These are phyloP conservation scores for Aspergillus sp. DNA, from an alignment of 2,329 filamentous ascomycete species.

Conservation along the genomic window DNA sequence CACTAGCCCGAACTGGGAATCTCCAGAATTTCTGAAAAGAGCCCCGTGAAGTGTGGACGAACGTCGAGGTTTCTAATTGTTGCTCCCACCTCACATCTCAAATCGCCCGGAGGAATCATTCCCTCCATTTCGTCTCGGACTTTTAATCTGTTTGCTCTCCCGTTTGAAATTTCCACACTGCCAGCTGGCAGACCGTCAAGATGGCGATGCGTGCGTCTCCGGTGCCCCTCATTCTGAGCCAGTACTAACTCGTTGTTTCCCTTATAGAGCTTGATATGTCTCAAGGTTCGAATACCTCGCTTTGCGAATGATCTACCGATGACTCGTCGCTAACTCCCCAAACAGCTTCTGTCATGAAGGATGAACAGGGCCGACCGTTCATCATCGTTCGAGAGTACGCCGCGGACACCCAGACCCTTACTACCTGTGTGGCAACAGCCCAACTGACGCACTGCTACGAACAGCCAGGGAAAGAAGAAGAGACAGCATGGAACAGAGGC, in stretches of 20 bases:
- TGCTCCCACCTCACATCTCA: conserved; percentile 20
- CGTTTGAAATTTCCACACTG: conserved; percentile 15
- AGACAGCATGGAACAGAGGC: conserved; percentile 94
- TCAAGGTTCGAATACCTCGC: conserved; percentile 36
- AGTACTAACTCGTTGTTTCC: conserved; percentile 26
- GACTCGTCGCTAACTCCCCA: conserved; percentile 20
- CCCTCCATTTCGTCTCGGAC: conserved; percentile 12
- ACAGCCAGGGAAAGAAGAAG: conserved; percentile 94
- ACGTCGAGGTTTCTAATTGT: conserved; percentile 20
- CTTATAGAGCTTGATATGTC: conserved; percentile 48
- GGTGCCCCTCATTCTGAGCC: conserved; percentile 36
- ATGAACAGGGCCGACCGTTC: conserved; percentile 95
- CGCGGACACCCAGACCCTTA: conserved; percentile 11
- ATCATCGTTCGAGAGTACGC: conserved; percentile 96
- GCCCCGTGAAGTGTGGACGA: conserved; percentile 19
- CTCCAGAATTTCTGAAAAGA: conserved; percentile 36
- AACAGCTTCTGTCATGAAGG: conserved; percentile 77
- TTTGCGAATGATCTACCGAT: neutral
- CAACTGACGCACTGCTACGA: conserved; percentile 9
- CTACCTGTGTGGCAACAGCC: neutral
- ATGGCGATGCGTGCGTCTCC: conserved; percentile 50
- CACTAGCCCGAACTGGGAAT: conserved; percentile 36
- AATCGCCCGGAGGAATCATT: conserved; percentile 11
- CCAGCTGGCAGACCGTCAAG: conserved; percentile 39
- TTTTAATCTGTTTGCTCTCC: conserved; percentile 13